Percentiles rank a stretch among this genome's conserved stretches.
Conservation (phyloP, 805 yeast species). For the Ogataea parapolymorpha region DNA sequence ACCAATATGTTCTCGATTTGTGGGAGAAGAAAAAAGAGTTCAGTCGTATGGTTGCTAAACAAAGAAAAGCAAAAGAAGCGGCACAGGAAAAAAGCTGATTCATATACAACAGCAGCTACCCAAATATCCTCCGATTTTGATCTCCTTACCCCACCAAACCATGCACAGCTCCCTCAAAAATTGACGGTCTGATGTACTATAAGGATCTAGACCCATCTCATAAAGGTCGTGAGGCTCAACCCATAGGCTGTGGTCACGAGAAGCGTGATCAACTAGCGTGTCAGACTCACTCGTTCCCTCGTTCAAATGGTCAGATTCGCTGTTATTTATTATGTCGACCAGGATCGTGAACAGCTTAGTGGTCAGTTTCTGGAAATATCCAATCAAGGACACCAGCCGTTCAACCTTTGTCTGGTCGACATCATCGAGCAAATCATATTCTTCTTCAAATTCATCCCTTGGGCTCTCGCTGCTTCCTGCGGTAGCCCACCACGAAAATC, state of each 20-base stretch:
- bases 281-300: slow-evolving; percentile 14
- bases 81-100: slow-evolving; percentile 5
- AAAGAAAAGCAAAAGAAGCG: slow-evolving; percentile 3
- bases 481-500: slow-evolving; percentile 83
- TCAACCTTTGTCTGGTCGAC: slow-evolving; percentile 23
- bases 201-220: slow-evolving; percentile 60
- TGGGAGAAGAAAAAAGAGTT: slow-evolving; percentile 33
- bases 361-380: slow-evolving; percentile 51
- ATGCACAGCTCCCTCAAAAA: slow-evolving; percentile 42
- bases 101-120: slow-evolving; percentile 34
- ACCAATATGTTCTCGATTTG: slow-evolving; percentile 32
- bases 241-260: slow-evolving; percentile 16
- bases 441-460: slow-evolving; percentile 39
- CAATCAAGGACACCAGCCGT: slow-evolving; percentile 36
- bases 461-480: slow-evolving; percentile 59
- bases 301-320: slow-evolving; percentile 20
- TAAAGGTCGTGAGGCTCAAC: slow-evolving; percentile 45
- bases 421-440: slow-evolving; percentile 28
- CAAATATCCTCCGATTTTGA: slow-evolving; percentile 38
- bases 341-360: slow-evolving; percentile 39
- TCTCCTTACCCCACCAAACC: slow-evolving; percentile 46
- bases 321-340: slow-evolving; percentile 36
- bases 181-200: slow-evolving; percentile 41
- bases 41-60: slow-evolving; percentile 21
- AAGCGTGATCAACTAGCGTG: slow-evolving; percentile 3